Conservation (phyloP, 2,329 filamentous ascomycete species). For the Pseudonectria foliicola region DNA sequence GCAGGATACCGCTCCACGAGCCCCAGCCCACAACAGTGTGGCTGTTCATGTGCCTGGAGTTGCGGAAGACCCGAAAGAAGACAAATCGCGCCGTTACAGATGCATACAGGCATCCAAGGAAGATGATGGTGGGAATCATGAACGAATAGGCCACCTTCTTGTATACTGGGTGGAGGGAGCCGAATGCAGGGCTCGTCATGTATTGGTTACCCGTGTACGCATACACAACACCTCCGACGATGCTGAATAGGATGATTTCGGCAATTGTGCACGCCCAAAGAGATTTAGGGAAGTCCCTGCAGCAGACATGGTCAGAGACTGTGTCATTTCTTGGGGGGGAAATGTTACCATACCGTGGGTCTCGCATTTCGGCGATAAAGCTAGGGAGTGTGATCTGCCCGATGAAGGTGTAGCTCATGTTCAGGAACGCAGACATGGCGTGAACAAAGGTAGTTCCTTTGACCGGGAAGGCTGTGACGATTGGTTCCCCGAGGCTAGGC, state of each 20-base stretch:
- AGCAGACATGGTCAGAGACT: constrained; percentile 30
- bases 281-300: constrained; percentile 81
- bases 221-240: constrained; percentile 76
- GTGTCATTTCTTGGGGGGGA: background rate
- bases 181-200: constrained; percentile 81
- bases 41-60: constrained; percentile 68
- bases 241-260: constrained; percentile 77
- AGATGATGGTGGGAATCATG: constrained; percentile 92
- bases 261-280: constrained; percentile 85
- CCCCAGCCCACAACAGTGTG: constrained; percentile 80
- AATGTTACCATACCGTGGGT: constrained; percentile 36
- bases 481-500: constrained; percentile 51
- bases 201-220: constrained; percentile 87
- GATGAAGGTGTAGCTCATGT: constrained; percentile 95
- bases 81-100: constrained; percentile 85
- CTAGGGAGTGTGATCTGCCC: constrained; percentile 90
- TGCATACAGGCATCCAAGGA: constrained; percentile 84
- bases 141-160: constrained; percentile 90
- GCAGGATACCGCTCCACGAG: constrained; percentile 67
- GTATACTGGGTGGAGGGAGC: constrained; percentile 68
- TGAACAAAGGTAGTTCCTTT: constrained; percentile 70
- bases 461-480: constrained; percentile 61
- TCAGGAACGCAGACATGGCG: constrained; percentile 83
- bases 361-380: constrained; percentile 91
- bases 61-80: constrained; percentile 82